Percentiles rank a stretch among this genome's conserved stretches.
phyloP scores from a whole-genome alignment of 2,329 filamentous ascomycete genomes.

The Stagonosporopsis cucurbitacearum region DNA sequence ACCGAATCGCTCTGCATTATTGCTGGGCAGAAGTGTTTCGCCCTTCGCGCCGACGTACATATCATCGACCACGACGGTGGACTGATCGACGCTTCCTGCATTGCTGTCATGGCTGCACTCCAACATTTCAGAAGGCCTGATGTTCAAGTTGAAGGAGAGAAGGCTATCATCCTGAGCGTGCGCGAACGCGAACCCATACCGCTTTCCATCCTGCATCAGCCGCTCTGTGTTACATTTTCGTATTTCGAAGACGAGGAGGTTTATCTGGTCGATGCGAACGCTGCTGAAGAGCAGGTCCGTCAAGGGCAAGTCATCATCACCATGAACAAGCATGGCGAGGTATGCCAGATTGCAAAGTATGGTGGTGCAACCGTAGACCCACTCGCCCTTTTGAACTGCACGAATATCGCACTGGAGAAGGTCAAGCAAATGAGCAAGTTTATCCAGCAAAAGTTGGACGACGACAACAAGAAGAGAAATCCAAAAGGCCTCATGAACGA shows the following conservation, averaged over 20 bases:
- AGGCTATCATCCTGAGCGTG: constrained; percentile 81
- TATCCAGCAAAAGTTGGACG: constrained; percentile 74
- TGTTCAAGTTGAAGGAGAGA: constrained; percentile 82
- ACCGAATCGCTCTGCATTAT: constrained; percentile 95
- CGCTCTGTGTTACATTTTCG: constrained; percentile 88
- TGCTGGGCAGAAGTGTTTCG: constrained; percentile 89
- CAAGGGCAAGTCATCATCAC: constrained; percentile 79
- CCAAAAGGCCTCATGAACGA: constrained; percentile 81
- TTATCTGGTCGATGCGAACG: constrained; percentile 73
- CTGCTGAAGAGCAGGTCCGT: constrained; percentile 77
- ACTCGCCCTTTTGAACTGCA: constrained; percentile 76
- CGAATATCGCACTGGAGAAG: constrained; percentile 75
- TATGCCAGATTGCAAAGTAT: constrained; percentile 90
- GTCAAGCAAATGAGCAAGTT: constrained; percentile 79
- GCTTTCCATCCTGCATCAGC: constrained; percentile 88
- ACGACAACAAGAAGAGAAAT: constrained; percentile 79
- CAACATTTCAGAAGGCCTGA: constrained; percentile 92
- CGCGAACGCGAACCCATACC: constrained; percentile 90
- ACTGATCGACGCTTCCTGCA: constrained; percentile 82
- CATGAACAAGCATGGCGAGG: constrained; percentile 86
- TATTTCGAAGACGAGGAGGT: constrained; percentile 79
- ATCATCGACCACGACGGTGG: constrained; percentile 91
- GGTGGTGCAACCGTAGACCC: constrained; percentile 85
- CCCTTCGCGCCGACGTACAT: constrained; percentile 88
- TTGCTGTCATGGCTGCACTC: constrained; percentile 85